phyloP scores from a whole-genome alignment of 257 asterid species.

The Solanum acaule region DNA sequence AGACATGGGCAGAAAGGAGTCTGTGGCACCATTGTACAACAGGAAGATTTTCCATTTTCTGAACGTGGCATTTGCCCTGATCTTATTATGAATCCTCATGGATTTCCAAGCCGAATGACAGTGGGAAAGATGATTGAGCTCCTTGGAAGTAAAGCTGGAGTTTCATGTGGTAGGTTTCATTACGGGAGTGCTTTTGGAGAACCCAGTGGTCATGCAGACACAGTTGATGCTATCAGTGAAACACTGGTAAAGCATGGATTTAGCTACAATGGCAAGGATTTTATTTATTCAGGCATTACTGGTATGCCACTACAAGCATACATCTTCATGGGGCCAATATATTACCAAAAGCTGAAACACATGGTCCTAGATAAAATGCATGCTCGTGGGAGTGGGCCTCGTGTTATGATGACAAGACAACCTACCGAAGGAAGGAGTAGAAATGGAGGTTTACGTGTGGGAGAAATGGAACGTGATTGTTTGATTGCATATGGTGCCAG shows the following conservation, averaged over 20 bases:
- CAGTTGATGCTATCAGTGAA: slow-evolving; percentile 86
- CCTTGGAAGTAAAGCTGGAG: slow-evolving; percentile 97
- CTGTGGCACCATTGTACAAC: slow-evolving; percentile 89
- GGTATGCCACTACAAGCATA: slow-evolving; percentile 94
- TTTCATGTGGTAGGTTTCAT: slow-evolving; percentile 91
- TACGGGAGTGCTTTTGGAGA: slow-evolving; percentile 99
- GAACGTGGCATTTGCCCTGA: slow-evolving; percentile 99
- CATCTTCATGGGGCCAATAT: slow-evolving; percentile 97
- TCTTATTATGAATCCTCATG: slow-evolving; percentile 98
- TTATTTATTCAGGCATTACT: slow-evolving; percentile 68
- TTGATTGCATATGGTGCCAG: slow-evolving; percentile 98
- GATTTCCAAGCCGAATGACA: slow-evolving; percentile 99
- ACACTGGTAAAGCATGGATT: slow-evolving; percentile 91
- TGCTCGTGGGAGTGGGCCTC: slow-evolving; percentile 95
- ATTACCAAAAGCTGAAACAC: slow-evolving; percentile 96
- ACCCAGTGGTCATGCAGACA: slow-evolving; percentile 96
- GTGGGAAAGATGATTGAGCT: slow-evolving; percentile 98
- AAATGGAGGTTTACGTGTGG: slow-evolving; percentile 94
- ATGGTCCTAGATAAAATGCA: slow-evolving; percentile 98
- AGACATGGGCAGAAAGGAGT: slow-evolving; percentile 99
- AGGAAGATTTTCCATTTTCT: slow-evolving; percentile 93
- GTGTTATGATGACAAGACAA: slow-evolving; percentile 83
- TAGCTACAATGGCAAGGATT: slow-evolving; percentile 91
- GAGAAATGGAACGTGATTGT: slow-evolving; percentile 99
- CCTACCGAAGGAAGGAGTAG: slow-evolving; percentile 95